Base-by-base conservation (phyloP, 306 rosid species). In the Corylus heterophylla region DNA sequence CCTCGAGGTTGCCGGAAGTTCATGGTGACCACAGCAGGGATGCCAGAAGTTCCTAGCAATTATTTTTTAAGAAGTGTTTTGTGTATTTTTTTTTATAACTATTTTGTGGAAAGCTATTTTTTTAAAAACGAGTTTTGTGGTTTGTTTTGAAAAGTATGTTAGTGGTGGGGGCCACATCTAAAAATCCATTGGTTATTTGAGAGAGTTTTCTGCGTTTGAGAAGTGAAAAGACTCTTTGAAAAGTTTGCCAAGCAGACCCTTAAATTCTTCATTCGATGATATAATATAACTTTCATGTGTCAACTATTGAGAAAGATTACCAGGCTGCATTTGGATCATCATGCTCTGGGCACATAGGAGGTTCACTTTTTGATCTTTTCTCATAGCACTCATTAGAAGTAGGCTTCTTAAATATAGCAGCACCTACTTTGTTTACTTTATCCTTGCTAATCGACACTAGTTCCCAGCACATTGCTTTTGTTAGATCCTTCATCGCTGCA, bases 321-420 rank as follows among this genome's bases (percentile, higher is more conserved):
- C 99, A 95, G 73, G 99, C 96, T 37, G 97, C 99, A 86, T 87
- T 86, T 25, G 93, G 88, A 82, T 93, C 99, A 82, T 96, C 99
- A 6, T 93, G 80, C 5, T 75, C 87, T 45, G 71, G 77, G 80
- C 99, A 96, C n/a, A 92, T 8, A 10, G 97, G 92, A 62, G 99
- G 98, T 75, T 91, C 89, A 12, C 80, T 87, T 88, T 82, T 79
- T 6, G 84, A 73, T 69, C 98, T 91, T 82, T 84, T 62, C 89
- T 93, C 97, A 17, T 91, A 96, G 85, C 99, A 93, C 81, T 93
- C 98, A 69, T 96, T 93, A 81, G 90, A 75, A 42, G 59, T 73
- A 81, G 99, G 99, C 83, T 96, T 96, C 90, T 76, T 90, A 83
- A 81, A 96, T 76, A 88, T 71, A 59, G 99, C 99, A 72, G 87